phyloP scores from a whole-genome alignment of 257 asterid genomes.

The Nicotiana tabacum region DNA sequence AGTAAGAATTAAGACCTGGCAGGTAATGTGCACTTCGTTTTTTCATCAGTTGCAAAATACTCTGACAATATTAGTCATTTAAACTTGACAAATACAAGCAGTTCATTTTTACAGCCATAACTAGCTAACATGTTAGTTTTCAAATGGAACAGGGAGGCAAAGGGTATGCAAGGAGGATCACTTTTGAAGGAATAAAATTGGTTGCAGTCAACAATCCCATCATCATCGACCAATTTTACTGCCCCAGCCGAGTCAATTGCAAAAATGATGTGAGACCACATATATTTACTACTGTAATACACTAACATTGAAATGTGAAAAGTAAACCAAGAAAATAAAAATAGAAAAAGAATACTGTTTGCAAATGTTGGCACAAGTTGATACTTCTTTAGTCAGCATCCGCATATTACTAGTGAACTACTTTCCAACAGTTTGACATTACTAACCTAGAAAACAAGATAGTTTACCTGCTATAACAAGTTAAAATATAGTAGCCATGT shows the following conservation, averaged over 20 bases:
- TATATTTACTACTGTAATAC: not conserved
- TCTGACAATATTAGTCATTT: not conserved
- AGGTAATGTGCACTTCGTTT: constrained; percentile 25
- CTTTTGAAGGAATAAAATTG: constrained; percentile 43
- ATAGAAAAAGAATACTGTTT: not conserved
- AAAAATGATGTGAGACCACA: constrained; percentile 33
- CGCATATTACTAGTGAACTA: not conserved
- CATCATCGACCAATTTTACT: constrained; percentile 55
- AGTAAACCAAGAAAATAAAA: not conserved
- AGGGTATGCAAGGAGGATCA: constrained; percentile 55
- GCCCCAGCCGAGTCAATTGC: constrained; percentile 54
- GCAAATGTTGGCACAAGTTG: not conserved
- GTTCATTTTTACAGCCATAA: not conserved
- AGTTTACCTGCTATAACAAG: too few relatives aligned
- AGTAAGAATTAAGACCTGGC: constrained; percentile 53
- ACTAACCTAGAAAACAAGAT: too few relatives aligned
- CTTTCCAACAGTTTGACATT: not conserved
- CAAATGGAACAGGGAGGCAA: constrained; percentile 45
- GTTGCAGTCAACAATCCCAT: constrained; percentile 51
- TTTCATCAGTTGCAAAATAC: not conserved
- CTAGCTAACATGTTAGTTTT: not conserved
- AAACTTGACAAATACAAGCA: not conserved
- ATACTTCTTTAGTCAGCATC: not conserved
- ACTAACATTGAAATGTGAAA: not conserved
- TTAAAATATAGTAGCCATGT: too few relatives aligned